Conservation (phyloP, 345 rosid genomes). For the Eucalyptus erythrocorys region DNA sequence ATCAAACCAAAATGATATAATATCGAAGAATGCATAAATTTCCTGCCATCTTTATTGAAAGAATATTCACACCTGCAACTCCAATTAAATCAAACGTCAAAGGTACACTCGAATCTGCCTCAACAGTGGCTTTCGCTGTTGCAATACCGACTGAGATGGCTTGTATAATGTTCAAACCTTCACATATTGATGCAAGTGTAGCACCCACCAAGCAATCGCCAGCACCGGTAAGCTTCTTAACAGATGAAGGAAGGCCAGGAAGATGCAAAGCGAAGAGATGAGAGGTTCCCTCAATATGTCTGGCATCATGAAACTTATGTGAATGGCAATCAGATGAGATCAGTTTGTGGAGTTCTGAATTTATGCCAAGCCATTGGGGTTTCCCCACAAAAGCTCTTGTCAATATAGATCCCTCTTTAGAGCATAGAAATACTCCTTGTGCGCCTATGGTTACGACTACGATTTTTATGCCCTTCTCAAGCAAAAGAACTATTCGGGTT, state of each 20-base stretch:
- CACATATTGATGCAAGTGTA: constrained; percentile 45
- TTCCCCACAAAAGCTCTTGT: constrained; percentile 3
- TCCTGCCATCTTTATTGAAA: background rate
- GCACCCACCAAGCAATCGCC: constrained; percentile 91
- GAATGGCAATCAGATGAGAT: constrained; percentile 31
- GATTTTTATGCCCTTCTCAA: too few relatives aligned
- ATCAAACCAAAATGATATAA: background rate
- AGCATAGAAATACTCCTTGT: constrained; percentile 14
- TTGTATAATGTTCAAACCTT: constrained; percentile 60
- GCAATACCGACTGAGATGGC: constrained; percentile 73
- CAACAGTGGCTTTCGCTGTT: constrained; percentile 63
- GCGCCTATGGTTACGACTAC: too few relatives aligned
- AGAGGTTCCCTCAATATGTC: background rate
- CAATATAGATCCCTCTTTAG: constrained; percentile 17
- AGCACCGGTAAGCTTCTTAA: constrained; percentile 81
- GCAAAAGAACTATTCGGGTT: too few relatives aligned
- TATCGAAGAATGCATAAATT: background rate
- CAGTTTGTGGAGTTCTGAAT: constrained; percentile 14
- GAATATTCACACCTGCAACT: constrained; percentile 34
- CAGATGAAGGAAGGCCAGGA: constrained; percentile 48
- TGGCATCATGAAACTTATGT: constrained; percentile 3
- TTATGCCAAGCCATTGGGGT: background rate
- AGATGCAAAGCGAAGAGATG: constrained; percentile 41
- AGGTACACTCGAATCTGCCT: constrained; percentile 72
- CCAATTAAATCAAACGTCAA: constrained; percentile 25